These are phyloP conservation scores for Nothopassalora personata DNA, from an alignment of 2,329 filamentous ascomycete genomes.

Conservation along the genomic window DNA sequence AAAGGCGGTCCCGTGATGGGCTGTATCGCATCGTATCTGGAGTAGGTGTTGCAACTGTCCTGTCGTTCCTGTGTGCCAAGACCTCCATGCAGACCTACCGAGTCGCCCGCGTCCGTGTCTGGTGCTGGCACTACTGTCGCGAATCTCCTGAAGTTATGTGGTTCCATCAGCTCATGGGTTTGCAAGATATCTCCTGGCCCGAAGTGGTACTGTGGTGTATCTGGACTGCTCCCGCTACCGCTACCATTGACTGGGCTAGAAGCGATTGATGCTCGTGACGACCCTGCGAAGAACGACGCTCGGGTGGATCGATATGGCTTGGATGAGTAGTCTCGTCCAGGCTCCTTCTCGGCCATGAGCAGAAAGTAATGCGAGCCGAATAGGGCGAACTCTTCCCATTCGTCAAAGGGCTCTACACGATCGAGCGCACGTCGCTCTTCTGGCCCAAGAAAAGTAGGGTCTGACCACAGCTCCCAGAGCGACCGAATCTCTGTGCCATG, in stretches of 20 bases:
- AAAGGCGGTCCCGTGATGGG: constrained; percentile 27
- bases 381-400: constrained; percentile 90
- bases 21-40: constrained; percentile 21
- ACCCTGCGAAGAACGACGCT: constrained; percentile 20
- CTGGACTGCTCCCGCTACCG: constrained; percentile 10
- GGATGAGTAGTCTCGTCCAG: constrained; percentile 23
- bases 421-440: constrained; percentile 61
- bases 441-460: constrained; percentile 58
- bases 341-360: constrained; percentile 55
- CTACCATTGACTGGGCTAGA: constrained; percentile 13
- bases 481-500: constrained; percentile 54
- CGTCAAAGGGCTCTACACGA: constrained; percentile 76
- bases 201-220: constrained; percentile 23
- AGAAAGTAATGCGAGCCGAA: constrained; percentile 83
- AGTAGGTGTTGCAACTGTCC: constrained; percentile 43
- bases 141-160: constrained; percentile 35
- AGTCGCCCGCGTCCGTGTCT: constrained; percentile 25
- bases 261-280: constrained; percentile 14
- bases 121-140: constrained; percentile 34
- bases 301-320: constrained; percentile 21
- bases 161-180: constrained; percentile 25
- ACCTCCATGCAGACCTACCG: constrained; percentile 41
- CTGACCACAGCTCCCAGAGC: constrained; percentile 79
- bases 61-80: constrained; percentile 46
- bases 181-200: constrained; percentile 22